These are phyloP conservation scores for Fusarium udum DNA, from an alignment of 2,329 filamentous ascomycete genomes.

Conservation along the genomic window DNA sequence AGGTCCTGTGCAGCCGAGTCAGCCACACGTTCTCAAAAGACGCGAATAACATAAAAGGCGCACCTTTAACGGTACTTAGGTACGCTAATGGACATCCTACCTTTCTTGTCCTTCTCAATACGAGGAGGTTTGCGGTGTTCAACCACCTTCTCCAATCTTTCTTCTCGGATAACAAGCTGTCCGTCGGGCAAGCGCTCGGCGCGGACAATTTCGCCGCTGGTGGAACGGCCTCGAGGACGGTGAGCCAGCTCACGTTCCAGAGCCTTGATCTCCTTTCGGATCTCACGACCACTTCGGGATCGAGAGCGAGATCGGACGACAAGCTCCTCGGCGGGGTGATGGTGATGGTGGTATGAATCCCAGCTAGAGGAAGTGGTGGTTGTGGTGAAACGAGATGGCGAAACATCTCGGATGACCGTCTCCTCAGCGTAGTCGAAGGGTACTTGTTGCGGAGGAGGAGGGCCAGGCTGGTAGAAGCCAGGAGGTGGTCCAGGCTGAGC, in stretches of 20 bases:
- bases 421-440: slow-evolving; percentile 55
- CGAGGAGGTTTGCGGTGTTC: slow-evolving; percentile 67
- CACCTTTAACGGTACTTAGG: slow-evolving; percentile 73
- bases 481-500: slow-evolving; percentile 34
- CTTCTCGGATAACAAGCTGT: slow-evolving; percentile 71
- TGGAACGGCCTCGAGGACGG: slow-evolving; percentile 48
- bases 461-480: slow-evolving; percentile 46
- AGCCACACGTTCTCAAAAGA: slow-evolving; percentile 42
- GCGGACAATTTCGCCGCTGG: slow-evolving; percentile 63
- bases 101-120: slow-evolving; percentile 91
- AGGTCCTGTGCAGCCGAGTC: slow-evolving; percentile 62
- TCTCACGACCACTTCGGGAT: slow-evolving; percentile 66
- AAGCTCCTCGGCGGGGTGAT: slow-evolving; percentile 48
- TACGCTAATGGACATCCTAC: slow-evolving; percentile 90
- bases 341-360: slow-evolving; percentile 45
- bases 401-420: slow-evolving; percentile 60
- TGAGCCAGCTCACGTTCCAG: slow-evolving; percentile 66
- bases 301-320: slow-evolving; percentile 55
- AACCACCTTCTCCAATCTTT: slow-evolving; percentile 65
- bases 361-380: slow-evolving; percentile 51
- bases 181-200: slow-evolving; percentile 68
- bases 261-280: slow-evolving; percentile 76
- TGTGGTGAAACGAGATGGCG: slow-evolving; percentile 55
- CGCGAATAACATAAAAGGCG: slow-evolving; percentile 47
- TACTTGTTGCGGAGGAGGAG: slow-evolving; percentile 44